Base-by-base conservation (phyloP, 352 stramenopile species). In the Phytophthora cajani region DNA sequence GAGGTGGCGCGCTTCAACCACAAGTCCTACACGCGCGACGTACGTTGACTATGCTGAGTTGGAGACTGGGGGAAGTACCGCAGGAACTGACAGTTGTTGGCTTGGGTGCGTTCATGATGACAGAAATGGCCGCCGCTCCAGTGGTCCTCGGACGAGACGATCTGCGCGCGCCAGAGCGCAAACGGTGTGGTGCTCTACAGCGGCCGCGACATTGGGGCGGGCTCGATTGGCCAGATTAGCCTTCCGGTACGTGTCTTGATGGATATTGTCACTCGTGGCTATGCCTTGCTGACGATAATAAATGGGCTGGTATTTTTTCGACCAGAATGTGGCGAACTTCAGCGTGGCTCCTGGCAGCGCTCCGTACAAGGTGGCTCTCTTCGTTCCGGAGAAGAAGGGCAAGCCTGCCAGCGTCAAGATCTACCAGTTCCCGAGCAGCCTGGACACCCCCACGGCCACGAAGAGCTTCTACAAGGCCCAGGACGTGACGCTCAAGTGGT, bases 401-500 rank as follows among this genome's bases (percentile, higher is more conserved):
- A 95, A 96, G 66, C 91, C 91, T 19, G 91, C 91, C 21, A 94
- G 88, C 51, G 84, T 97, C 42, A 85, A 87, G 74, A 80, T 97
- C 52, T 97, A 85, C 67, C 85, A 93, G 63, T 96, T 95, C 70
- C 88, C 87, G 1, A 75, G 69, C 46, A 77, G 73, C 5, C 65
- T 93, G 32, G 83, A 92, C 47, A 75, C 76, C 1, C 69, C 88
- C 40, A 82, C 91, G 46, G 85, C 88, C 32, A 85, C 85, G 25
- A 97, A 97, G 75, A 95, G 82, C 70, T 97, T 97, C 71, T 97
- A 96, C 84, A 96, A 97, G 69, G 91, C 89, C 10, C 88, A 97
- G 73, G 91, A 97, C 27, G 90, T 95, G 76, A 85, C 80, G 50
- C 82, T 97, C 44, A 97, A 96, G 71, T 98, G 92, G 92, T 94